A percentile compares a stretch with the other conserved stretches of the same genome.
Evolutionary conservation across 1,139 yeast species (phyloP).

Genomic region (Magnusiomyces suaveolens): DNA sequence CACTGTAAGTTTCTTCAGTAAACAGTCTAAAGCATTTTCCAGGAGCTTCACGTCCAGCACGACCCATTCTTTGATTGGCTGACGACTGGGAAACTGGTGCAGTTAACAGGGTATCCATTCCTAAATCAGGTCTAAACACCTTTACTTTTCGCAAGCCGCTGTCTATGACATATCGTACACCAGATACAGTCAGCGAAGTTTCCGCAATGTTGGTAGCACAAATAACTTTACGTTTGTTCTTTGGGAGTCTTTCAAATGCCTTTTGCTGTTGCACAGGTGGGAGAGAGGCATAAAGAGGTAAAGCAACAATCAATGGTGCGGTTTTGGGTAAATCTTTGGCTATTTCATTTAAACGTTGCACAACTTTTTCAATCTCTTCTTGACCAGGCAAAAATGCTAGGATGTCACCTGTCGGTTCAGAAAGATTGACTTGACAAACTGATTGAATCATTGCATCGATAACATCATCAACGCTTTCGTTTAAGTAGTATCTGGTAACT

Average conservation of each 20-base stretch:
- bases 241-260: conserved; percentile 56
- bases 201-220: conserved; percentile 94
- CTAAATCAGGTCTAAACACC: conserved; percentile 88
- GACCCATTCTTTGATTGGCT: conserved; percentile 91
- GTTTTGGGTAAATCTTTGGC: conserved; percentile 61
- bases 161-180: conserved; percentile 89
- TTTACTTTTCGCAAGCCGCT: conserved; percentile 87
- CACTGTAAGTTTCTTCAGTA: conserved; percentile 56
- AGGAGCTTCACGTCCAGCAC: conserved; percentile 94
- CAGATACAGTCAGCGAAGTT: conserved; percentile 91
- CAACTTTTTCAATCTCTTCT: conserved; percentile 89
- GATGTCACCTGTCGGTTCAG: conserved; percentile 76
- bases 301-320: conserved; percentile 64
- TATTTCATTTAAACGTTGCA: conserved; percentile 48
- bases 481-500: conserved; percentile 61
- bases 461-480: conserved; percentile 59
- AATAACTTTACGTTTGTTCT: conserved; percentile 66
- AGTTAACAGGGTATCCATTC: conserved; percentile 80
- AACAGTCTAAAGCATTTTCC: conserved; percentile 87
- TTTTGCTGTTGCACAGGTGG: conserved; percentile 74
- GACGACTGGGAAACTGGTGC: conserved; percentile 91
- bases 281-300: conserved; percentile 88
- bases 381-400: conserved; percentile 91
- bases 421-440: conserved; percentile 64
- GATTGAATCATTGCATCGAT: conserved; percentile 72